Conservation (phyloP, 192 early-diverging fungal genomes). For the Umbelopsis isabellina region DNA sequence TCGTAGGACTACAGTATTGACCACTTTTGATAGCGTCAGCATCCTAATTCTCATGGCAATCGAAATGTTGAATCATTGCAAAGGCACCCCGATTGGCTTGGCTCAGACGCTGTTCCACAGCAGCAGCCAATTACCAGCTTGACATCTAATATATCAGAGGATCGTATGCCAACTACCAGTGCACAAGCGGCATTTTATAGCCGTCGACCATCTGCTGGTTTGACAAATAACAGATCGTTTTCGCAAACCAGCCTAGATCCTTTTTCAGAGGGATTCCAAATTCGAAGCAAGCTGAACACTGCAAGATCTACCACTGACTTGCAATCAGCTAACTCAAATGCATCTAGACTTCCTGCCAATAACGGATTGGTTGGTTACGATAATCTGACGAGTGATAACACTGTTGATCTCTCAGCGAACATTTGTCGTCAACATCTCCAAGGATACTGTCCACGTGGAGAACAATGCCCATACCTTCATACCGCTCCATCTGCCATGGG, state of each 20-base stretch:
- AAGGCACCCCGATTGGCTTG: conserved; percentile 42
- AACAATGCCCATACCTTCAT: conserved; percentile 58
- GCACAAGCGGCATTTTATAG: conserved; percentile 35
- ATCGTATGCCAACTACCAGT: conserved; percentile 12
- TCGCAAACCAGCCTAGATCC: conserved; percentile 18
- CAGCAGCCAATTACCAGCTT: conserved; percentile 26
- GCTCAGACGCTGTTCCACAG: conserved; percentile 47
- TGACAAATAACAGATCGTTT: conserved; percentile 15
- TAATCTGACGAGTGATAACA: conserved; percentile 7
- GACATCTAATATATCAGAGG: conserved; percentile 2
- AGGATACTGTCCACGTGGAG: conserved; percentile 52
- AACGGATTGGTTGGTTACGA: conserved; percentile 14
- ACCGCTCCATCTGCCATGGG: conserved; percentile 29
- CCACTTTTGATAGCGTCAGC: conserved; percentile 29
- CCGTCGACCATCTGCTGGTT: conserved; percentile 12
- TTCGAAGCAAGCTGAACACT: conserved; percentile 2
- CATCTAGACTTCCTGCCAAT: conserved; percentile 12
- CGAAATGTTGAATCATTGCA: conserved; percentile 48
- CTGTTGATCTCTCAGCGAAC: conserved; percentile 20
- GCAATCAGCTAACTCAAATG: not conserved
- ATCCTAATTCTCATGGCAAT: conserved; percentile 45
- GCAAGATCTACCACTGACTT: not conserved
- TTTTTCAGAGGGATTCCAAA: conserved; percentile 23
- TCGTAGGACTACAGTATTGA: conserved; percentile 9
- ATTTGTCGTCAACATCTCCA: conserved; percentile 47